phyloP scores from a whole-genome alignment of 352 stramenopile genomes.

The Phytopythium ostracodes region DNA sequence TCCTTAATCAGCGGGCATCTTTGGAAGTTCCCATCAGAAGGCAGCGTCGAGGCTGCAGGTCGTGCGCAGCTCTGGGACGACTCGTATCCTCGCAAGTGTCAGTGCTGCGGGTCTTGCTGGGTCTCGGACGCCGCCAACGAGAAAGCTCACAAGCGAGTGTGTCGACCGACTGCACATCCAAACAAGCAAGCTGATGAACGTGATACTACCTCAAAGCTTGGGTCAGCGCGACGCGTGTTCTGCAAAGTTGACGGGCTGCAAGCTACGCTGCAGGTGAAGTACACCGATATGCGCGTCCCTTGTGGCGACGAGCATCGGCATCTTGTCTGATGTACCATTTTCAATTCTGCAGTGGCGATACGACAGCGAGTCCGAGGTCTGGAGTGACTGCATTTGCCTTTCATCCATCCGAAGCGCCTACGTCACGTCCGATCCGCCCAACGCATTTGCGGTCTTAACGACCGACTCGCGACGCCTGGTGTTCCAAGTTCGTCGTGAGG shows the following conservation, averaged over 20 bases:
- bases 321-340: not conserved
- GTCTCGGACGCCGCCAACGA: constrained; percentile 29
- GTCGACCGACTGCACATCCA: constrained; percentile 1
- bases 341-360: constrained; percentile 27
- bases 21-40: constrained; percentile 73
- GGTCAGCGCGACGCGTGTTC: constrained; percentile 40
- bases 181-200: constrained; percentile 5
- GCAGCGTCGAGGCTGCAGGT: constrained; percentile 25
- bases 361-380: constrained; percentile 15
- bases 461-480: constrained; percentile 25
- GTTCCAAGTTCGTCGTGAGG: constrained; percentile 35
- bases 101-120: constrained; percentile 25
- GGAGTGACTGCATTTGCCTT: constrained; percentile 21
- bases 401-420: constrained; percentile 25
- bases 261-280: constrained; percentile 32
- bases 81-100: constrained; percentile 33
- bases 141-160: constrained; percentile 17
- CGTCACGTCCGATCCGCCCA: constrained; percentile 12
- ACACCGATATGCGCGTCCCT: no score
- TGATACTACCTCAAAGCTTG: constrained; percentile 13
- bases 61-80: not conserved
- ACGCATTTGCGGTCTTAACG: constrained; percentile 42
- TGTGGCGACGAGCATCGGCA: no score
- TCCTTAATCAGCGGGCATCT: constrained; percentile 18
- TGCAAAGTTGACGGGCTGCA: constrained; percentile 49